Evolutionary conservation across 164 flowering plant genomes (phyloP).

Genomic region (Platanus orientalis): DNA sequence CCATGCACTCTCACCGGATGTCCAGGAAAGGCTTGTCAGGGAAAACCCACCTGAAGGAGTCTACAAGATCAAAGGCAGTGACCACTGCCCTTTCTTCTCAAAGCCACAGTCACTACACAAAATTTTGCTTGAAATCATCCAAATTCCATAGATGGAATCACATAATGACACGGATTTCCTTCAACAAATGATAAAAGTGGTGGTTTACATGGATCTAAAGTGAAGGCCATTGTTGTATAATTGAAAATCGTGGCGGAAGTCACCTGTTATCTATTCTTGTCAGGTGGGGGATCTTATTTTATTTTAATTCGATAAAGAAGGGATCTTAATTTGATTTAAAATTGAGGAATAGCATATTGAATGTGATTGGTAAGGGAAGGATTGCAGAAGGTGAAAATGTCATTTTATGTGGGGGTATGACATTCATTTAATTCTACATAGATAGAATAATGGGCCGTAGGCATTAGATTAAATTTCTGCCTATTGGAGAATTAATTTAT

Average conservation of each 20-base stretch:
- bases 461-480: too few species aligned
- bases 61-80: constrained; percentile 93
- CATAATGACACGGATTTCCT: neutral
- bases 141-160: constrained; percentile 40
- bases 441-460: too few species aligned
- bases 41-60: constrained; percentile 93
- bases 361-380: neutral
- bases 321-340: too few species aligned
- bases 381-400: neutral
- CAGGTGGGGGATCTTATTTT: neutral
- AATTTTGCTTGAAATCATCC: constrained; percentile 76
- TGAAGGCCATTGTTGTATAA: neutral
- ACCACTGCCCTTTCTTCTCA: constrained; percentile 97
- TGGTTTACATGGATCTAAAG: too few species aligned
- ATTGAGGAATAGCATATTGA: too few species aligned
- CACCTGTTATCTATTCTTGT: neutral
- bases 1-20: constrained; percentile 73
- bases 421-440: too few species aligned
- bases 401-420: too few species aligned
- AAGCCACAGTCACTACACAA: constrained; percentile 96
- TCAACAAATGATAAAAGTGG: neutral
- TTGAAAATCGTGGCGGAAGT: neutral
- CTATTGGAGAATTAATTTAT: too few species aligned
- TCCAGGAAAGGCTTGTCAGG: constrained; percentile 86
- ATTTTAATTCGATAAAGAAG: neutral